Percentiles rank a stretch among this genome's conserved stretches.
Conservation (phyloP, 257 asterid species). For the Jaltomata sinuosa region DNA sequence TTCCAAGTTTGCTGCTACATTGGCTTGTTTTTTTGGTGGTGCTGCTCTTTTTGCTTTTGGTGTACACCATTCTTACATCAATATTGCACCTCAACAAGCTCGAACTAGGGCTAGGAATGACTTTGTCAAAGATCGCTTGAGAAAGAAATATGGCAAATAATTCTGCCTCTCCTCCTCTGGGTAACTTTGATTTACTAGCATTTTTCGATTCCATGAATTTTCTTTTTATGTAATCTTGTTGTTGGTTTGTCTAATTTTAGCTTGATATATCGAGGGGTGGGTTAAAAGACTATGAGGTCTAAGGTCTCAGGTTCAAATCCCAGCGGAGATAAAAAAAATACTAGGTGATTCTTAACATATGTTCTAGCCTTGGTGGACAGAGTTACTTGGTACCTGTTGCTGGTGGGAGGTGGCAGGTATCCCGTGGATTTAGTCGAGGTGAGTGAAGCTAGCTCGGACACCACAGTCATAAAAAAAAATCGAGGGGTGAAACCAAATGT, state of each 20-base stretch:
- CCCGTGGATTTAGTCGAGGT: too few species aligned
- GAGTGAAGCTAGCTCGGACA: too few species aligned
- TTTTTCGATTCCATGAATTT: background rate
- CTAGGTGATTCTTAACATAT: too few species aligned
- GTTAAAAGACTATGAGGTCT: too few species aligned
- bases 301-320: too few species aligned
- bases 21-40: slow-evolving; percentile 40
- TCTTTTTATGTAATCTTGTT: background rate
- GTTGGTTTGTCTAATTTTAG: background rate
- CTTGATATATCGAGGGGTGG: too few species aligned
- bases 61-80: slow-evolving; percentile 44
- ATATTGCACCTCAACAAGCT: slow-evolving; percentile 78
- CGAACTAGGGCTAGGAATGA: slow-evolving; percentile 60
- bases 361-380: too few species aligned
- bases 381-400: too few species aligned
- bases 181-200: background rate
- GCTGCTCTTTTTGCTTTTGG: slow-evolving; percentile 47
- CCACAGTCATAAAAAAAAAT: too few species aligned
- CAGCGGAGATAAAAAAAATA: too few species aligned
- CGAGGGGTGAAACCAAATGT: too few species aligned
- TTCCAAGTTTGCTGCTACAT: slow-evolving; percentile 24
- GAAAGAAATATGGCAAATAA: slow-evolving; percentile 41
- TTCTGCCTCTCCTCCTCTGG: background rate
- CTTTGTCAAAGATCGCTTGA: slow-evolving; percentile 46
- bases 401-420: too few species aligned